Conservation (phyloP, 352 stramenopile genomes). For the Phytophthora pinifolia region DNA sequence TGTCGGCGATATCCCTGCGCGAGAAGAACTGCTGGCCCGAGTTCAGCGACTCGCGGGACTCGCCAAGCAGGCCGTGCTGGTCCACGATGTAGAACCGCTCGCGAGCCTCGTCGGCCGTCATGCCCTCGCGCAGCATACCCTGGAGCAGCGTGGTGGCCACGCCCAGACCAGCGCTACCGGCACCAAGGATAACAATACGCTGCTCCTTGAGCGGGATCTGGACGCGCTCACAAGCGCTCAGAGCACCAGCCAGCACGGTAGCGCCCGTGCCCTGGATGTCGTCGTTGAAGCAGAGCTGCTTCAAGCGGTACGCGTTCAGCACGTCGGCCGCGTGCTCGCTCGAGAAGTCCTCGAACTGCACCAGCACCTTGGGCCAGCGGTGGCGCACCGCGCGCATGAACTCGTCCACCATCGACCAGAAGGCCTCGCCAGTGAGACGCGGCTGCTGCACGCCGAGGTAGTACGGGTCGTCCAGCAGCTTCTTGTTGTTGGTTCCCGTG, state of each 20-base stretch:
- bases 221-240: constrained; percentile 75
- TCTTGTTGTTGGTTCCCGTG: constrained; percentile 96
- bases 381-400: constrained; percentile 84
- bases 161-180: constrained; percentile 93
- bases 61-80: constrained; percentile 67
- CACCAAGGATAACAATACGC: constrained; percentile 94
- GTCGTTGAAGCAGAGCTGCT: constrained; percentile 97
- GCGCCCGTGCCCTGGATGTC: constrained; percentile 98
- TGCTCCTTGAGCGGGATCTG: constrained; percentile 90
- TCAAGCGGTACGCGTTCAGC: constrained; percentile 94
- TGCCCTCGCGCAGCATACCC: constrained; percentile 90
- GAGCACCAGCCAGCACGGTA: constrained; percentile 90
- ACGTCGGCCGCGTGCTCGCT: constrained; percentile 89
- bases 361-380: constrained; percentile 92
- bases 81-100: constrained; percentile 81
- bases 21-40: constrained; percentile 85
- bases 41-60: constrained; percentile 50
- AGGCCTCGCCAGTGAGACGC: constrained; percentile 89
- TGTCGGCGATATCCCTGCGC: constrained; percentile 64
- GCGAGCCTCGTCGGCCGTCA: constrained; percentile 67
- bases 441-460: constrained; percentile 94
- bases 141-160: constrained; percentile 90
- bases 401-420: constrained; percentile 96
- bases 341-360: constrained; percentile 98
- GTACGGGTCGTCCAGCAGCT: constrained; percentile 91